Percentiles rank a stretch among this genome's conserved stretches.
phyloP scores from a whole-genome alignment of 148 eudicot genomes.

The Mesembryanthemum crystallinum region DNA sequence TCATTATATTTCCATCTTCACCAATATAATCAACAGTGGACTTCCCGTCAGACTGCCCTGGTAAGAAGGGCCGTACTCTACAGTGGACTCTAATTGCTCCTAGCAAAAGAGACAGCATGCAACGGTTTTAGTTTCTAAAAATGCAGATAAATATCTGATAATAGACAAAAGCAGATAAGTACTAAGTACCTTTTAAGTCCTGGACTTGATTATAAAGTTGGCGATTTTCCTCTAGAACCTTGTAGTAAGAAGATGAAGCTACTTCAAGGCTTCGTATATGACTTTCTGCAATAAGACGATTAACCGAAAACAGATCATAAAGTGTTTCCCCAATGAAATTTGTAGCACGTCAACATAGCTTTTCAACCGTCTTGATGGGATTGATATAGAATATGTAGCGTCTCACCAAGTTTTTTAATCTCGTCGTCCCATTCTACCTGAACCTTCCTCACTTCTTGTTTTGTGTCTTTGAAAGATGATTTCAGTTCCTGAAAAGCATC shows the following conservation, averaged over 20 bases:
- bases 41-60: slow-evolving; percentile 48
- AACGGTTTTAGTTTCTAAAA: neutral
- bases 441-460: slow-evolving; percentile 46
- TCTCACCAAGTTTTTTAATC: slow-evolving; percentile 61
- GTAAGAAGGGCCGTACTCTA: slow-evolving; percentile 79
- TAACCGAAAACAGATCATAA: neutral
- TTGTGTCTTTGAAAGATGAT: slow-evolving; percentile 48
- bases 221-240: slow-evolving; percentile 91
- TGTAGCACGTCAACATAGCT: neutral
- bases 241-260: slow-evolving; percentile 81
- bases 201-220: slow-evolving; percentile 83
- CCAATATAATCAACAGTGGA: slow-evolving; percentile 89
- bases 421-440: slow-evolving; percentile 71
- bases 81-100: slow-evolving; percentile 94
- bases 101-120: slow-evolving; percentile 22
- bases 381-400: neutral
- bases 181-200: slow-evolving; percentile 76
- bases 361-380: neutral
- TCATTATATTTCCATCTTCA: slow-evolving; percentile 88
- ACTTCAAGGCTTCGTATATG: slow-evolving; percentile 72
- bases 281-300: slow-evolving; percentile 39
- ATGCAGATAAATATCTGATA: neutral
- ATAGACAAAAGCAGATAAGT: neutral
- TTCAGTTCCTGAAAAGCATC: slow-evolving; percentile 54
- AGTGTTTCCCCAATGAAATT: neutral